Percentiles rank a stretch among this genome's conserved stretches.
Conservation (phyloP, 495 filamentous ascomycete genomes). For the Oidiodendron maius region DNA sequence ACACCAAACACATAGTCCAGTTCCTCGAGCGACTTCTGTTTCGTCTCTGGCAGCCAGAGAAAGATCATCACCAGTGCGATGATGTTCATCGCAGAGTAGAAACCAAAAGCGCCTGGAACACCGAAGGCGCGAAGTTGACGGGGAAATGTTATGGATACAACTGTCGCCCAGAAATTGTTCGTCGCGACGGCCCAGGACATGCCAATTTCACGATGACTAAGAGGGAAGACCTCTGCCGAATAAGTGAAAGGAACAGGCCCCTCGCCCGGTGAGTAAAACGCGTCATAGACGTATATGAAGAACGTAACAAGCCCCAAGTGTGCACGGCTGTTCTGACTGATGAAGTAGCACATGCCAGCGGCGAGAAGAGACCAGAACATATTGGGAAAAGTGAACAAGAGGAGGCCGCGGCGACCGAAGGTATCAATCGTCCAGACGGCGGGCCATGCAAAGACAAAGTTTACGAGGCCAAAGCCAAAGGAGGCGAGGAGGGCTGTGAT, state of each 20-base stretch:
- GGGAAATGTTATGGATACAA: constrained; percentile 61
- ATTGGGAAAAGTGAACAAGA: constrained; percentile 80
- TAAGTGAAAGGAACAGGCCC: constrained; percentile 82
- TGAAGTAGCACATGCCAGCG: constrained; percentile 64
- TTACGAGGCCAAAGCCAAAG: constrained; percentile 74
- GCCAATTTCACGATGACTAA: constrained; percentile 67
- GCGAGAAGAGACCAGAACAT: constrained; percentile 77
- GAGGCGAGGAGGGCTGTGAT: constrained; percentile 63
- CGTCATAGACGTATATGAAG: constrained; percentile 66
- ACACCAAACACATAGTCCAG: constrained; percentile 79
- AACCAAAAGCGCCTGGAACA: constrained; percentile 45
- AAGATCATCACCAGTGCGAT: constrained; percentile 66
- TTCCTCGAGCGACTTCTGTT: constrained; percentile 66
- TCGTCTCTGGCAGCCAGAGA: constrained; percentile 61
- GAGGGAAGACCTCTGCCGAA: constrained; percentile 71
- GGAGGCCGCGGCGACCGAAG: constrained; percentile 67
- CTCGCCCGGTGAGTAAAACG: constrained; percentile 74
- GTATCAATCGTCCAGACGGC: constrained; percentile 84
- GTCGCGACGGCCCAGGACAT: constrained; percentile 71
- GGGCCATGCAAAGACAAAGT: constrained; percentile 80
- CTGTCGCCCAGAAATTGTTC: constrained; percentile 60
- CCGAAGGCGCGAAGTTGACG: constrained; percentile 48
- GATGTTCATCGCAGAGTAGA: constrained; percentile 54
- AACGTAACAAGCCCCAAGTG: constrained; percentile 60
- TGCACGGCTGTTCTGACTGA: constrained; percentile 41